These are phyloP conservation scores for Mycena indigotica DNA, from an alignment of 768 basidiomycete species.

Conservation along the genomic window DNA sequence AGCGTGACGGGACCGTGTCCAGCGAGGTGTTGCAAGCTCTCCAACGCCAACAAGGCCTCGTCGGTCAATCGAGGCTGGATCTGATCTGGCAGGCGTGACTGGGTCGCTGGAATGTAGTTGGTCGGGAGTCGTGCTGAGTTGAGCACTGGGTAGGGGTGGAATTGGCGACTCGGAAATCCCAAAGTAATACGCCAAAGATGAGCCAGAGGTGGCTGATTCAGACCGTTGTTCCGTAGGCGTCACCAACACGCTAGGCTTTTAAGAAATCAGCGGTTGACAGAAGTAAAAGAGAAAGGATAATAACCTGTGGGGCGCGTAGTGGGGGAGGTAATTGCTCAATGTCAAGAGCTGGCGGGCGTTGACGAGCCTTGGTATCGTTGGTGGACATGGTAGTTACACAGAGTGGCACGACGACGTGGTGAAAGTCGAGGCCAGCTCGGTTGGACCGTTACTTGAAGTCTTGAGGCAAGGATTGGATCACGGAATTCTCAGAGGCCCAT, in stretches of 20 bases:
- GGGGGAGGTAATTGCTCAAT: constrained; percentile 23
- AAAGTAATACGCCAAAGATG: constrained; percentile 88
- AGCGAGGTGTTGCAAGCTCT: constrained; percentile 94
- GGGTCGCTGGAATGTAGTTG: constrained; percentile 53
- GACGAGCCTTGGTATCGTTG: constrained; percentile 42
- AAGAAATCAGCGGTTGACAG: constrained; percentile 28
- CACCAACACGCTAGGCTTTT: constrained; percentile 52
- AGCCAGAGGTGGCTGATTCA: constrained; percentile 59
- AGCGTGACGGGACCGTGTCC: constrained; percentile 60
- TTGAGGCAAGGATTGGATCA: constrained; percentile 20
- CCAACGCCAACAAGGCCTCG: constrained; percentile 90
- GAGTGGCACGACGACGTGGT: constrained; percentile 15
- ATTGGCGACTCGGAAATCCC: constrained; percentile 68
- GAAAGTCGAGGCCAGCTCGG: constrained; percentile 29
- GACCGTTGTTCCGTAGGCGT: constrained; percentile 60
- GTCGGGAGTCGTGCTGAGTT: constrained; percentile 64
- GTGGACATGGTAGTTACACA: constrained; percentile 9
- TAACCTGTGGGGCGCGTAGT: constrained; percentile 36
- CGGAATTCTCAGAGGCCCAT: too few relatives aligned
- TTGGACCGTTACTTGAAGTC: constrained; percentile 28
- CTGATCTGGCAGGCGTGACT: constrained; percentile 65
- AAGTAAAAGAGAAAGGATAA: constrained; percentile 24
- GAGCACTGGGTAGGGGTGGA: constrained; percentile 50
- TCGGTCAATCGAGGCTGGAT: constrained; percentile 83
- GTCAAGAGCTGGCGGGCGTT: constrained; percentile 56